Base-by-base conservation (phyloP, 169 alveolate genomes). In the Prorocentrum cordatum region DNA sequence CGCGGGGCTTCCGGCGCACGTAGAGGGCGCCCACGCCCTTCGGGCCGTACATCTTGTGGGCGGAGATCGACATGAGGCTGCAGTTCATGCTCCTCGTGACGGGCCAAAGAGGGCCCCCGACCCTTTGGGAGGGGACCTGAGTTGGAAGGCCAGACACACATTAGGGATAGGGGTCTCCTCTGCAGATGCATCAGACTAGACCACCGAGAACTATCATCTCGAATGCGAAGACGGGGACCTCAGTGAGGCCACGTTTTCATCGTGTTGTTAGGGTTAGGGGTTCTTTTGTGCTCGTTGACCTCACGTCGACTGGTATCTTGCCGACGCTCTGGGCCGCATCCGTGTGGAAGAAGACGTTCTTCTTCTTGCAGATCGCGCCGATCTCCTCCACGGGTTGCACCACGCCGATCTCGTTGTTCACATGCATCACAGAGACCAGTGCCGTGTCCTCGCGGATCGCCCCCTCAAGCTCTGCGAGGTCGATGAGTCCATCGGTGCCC, bases 1-100 rank as follows among this genome's bases (percentile, higher is more conserved):
- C 98, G 84, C 98, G 95, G 20, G 99, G 99, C 83, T 94, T 95
- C 2, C 66, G 47, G 73, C 97, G 95, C 20, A 98, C 97, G 93
- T 95, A 97, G 87, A 98, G 94, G 2, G 99, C 99, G n/a, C 99
- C 99, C 26, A 97, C 95, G 20, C 99, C 99, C 93, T 97, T 98
- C n/a, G 99, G 99, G 24, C 99, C 99, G 93, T 98, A 97, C 33
- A 98, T 93, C 92, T 98, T 98, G 94, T 98, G 99, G 2, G 97
- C 99, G 31, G 98, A 95, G 77, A 98, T 94, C 4, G 99, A 96
- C 93, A 97, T 79, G 42, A 97, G 92, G 91, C 96, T 99, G 39
- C 96, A 95, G 61, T 95, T 93, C 94, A 97, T 84, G 29, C 95
- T 94, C 83, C 97, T 94, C 16, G 97, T 99, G 92, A 97, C n/a